phyloP scores from a whole-genome alignment of 78 protist species.

The Dictyostelium firmibasis region DNA sequence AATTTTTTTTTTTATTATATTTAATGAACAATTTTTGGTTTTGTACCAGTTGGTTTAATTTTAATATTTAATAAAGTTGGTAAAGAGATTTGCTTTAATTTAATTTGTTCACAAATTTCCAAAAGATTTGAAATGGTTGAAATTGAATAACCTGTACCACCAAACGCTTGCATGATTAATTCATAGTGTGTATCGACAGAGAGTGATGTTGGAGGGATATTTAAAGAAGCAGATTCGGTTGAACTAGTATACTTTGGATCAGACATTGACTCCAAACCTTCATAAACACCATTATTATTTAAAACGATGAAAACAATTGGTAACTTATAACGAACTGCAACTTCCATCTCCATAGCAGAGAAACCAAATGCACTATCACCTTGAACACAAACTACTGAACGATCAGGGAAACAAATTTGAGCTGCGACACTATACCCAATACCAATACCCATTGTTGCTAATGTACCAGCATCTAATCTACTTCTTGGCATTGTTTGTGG shows the following conservation, averaged over 20 bases:
- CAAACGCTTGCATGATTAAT: conserved; percentile 61
- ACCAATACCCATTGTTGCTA: conserved; percentile 87
- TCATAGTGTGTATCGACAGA: conserved; percentile 3
- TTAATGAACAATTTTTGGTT: conserved; percentile 58
- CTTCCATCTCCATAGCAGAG: conserved; percentile 80
- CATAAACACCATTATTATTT: conserved; percentile 85
- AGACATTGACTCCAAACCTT: conserved; percentile 18
- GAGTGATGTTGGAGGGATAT: conserved; percentile 17
- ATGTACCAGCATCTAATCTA: conserved; percentile 83
- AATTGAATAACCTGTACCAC: conserved; percentile 53
- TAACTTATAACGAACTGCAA: conserved; percentile 47
- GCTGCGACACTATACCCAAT: conserved; percentile 84
- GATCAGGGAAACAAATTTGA: background rate
- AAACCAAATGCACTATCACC: conserved; percentile 89
- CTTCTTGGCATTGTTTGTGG: conserved; percentile 39
- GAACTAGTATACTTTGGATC: background rate
- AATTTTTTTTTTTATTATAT: background rate
- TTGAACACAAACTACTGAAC: conserved; percentile 44
- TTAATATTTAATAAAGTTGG: conserved; percentile 50
- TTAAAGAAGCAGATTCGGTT: background rate
- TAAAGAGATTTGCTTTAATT: background rate
- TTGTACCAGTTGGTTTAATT: conserved; percentile 65
- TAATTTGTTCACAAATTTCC: background rate
- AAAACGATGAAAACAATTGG: conserved; percentile 78
- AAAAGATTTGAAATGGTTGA: background rate